Base-by-base conservation (phyloP, 306 rosid species). In the Quercus variabilis region DNA sequence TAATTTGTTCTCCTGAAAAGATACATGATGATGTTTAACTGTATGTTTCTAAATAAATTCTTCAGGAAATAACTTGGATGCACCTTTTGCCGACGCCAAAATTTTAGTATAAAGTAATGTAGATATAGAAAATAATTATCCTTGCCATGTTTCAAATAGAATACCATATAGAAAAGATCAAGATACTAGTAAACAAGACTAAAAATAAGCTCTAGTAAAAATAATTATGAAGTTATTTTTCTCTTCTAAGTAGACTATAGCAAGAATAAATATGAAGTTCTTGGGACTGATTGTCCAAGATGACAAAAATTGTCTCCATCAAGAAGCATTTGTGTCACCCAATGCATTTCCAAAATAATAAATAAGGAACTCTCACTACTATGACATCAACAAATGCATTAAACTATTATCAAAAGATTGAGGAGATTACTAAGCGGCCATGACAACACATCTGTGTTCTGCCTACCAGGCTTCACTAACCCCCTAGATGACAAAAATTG, bases 391-490 rank as follows among this genome's bases (percentile, higher is more conserved):
- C 69, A 81, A 79, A 85, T 79, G 38, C 82, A 81, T 71, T 83
- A 64, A 81, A 75, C 80, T 62, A 78, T 79, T 54, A 74, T 83
- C 74, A 89, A 85, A 87, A 85, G 92, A 89, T 92, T 83, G 78
- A 91, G 97, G 81, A 85, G 84, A 82, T 85, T 88, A 90, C 97
- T 80, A 89, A 87, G 88, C 74, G 85, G 87, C 52, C 88, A 81
- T 78, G 86, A 82, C 83, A 92, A 92, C 88, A 83, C 90, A 91
- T 88, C 88, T 83, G 86, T 82, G 88, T 85, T 84, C 89, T 79
- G 83, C 88, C 88, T 91, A 89, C 86, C 94, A 83, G 83, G 94
- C 92, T 87, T 90, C 94, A 83, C 87, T 86, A 89, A 85, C 71
- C 89, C 68, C 89, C 90, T 85, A 89, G 85, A 89, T 79, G 86